Evolutionary conservation across 176 grass and related monocot genomes (phyloP).

Genomic region (Chloris gayana): DNA sequence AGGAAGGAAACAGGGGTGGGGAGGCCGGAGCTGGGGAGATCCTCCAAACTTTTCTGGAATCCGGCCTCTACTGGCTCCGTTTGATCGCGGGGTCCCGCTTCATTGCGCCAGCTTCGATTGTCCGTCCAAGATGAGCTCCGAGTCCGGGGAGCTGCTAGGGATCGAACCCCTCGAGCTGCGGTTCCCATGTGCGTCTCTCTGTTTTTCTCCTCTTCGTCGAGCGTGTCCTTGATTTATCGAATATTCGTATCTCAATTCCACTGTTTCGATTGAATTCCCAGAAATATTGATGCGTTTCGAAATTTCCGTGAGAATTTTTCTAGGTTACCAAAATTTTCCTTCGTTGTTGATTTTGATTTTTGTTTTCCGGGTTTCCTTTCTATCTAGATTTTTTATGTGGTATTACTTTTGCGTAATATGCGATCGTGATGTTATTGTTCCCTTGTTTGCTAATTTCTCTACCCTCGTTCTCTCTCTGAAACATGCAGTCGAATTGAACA

Average conservation of each 20-base stretch:
- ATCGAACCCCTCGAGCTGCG: conserved; percentile 75
- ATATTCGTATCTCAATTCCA: neutral
- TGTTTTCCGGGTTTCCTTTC: neutral
- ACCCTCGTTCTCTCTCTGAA: neutral
- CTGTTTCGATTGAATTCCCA: neutral
- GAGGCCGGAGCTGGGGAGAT: neutral
- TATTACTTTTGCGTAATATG: neutral
- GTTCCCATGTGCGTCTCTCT: conserved; percentile 60
- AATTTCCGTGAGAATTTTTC: neutral
- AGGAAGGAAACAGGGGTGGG: neutral
- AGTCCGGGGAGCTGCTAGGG: conserved; percentile 59
- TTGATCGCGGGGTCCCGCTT: no score
- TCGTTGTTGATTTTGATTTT: neutral
- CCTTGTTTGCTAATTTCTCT: neutral
- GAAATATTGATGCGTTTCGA: neutral
- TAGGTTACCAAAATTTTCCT: neutral
- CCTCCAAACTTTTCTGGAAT: neutral
- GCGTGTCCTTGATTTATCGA: neutral
- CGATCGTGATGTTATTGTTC: neutral
- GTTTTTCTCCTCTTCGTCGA: neutral
- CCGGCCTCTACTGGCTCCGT: neutral
- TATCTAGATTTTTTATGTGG: neutral
- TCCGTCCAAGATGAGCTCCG: conserved; percentile 48
- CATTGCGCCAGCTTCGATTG: neutral
- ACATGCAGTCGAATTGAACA: conserved; percentile 75